Base-by-base conservation (phyloP, 805 yeast genomes). In the Saccharomycopsis olivae region DNA sequence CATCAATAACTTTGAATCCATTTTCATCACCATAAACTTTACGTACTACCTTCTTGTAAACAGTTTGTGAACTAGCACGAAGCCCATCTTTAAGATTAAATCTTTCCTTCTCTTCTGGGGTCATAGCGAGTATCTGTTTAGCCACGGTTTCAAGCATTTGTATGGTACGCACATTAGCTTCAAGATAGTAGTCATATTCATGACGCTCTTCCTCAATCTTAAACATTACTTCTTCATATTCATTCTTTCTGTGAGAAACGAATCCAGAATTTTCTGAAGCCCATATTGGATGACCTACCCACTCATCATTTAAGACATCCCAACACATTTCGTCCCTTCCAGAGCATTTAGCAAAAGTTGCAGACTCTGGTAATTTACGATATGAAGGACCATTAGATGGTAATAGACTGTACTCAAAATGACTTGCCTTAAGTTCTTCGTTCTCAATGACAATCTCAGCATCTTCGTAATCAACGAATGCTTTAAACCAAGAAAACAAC, bases 201-300 rank as follows among this genome's bases (percentile, higher is more conserved):
- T 88, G 95, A 56, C 99, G 76, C 63, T 94, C 98, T 58, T 92
- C 98, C 60, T 92, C 98, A 44, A 88, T 86, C 57, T 94, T 82
- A 65, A 87, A 88, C 39, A 92, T 62, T 34, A 92, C 85, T 59
- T 92, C 99, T 60, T 92, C 99, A 58, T 88, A 92, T 62, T 92
- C 97, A 57, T 94, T 92, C 61, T 92, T 92, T 49, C 96, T 75
- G 59, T 92, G 98, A n/a, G 98, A 96, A 55, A 92, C 88, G 54
- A 89, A 92, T 0, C 98, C 99, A 11, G 96, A 85, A 59, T 92
- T 97, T 58, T 92, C 99, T 1, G 98, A 92, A 3, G 98, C 98
- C 99, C 99, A 92, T 10, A 95, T 94, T 16, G 99, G 99, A 60
- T 94, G 98, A 4, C 96, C 96, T 27, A 92, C 97, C 96, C 97